phyloP scores from a whole-genome alignment of 2,329 filamentous ascomycete genomes.

The Colletotrichum sansevieriae region DNA sequence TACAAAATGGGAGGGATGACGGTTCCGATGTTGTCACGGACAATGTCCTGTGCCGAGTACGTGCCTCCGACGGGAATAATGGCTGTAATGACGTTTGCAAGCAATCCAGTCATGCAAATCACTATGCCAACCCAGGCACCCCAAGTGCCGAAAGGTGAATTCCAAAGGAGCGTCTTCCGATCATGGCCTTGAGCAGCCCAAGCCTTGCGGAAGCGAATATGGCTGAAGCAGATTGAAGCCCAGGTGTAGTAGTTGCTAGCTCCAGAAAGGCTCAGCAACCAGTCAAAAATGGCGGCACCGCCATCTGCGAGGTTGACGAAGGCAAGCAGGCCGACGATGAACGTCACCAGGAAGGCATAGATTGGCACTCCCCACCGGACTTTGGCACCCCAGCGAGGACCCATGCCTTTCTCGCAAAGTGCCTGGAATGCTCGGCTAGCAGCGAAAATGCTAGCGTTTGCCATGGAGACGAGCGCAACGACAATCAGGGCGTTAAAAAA shows the following conservation, averaged over 20 bases:
- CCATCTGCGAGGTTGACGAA: slow-evolving; percentile 56
- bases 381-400: slow-evolving; percentile 46
- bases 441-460: slow-evolving; percentile 57
- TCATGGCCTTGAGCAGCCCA: slow-evolving; percentile 54
- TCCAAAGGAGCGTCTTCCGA: slow-evolving; percentile 50
- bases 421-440: slow-evolving; percentile 53
- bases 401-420: slow-evolving; percentile 53
- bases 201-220: slow-evolving; percentile 59
- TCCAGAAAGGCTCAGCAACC: slow-evolving; percentile 61
- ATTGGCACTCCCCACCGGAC: slow-evolving; percentile 57
- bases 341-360: slow-evolving; percentile 55
- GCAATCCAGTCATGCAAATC: slow-evolving; percentile 49
- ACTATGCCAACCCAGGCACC: slow-evolving; percentile 45
- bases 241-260: slow-evolving; percentile 63
- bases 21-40: slow-evolving; percentile 49
- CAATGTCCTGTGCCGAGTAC: slow-evolving; percentile 42
- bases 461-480: slow-evolving; percentile 53
- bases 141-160: slow-evolving; percentile 47
- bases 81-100: slow-evolving; percentile 49
- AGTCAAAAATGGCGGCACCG: slow-evolving; percentile 57
- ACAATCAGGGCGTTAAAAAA: slow-evolving; percentile 55
- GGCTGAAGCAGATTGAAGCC: slow-evolving; percentile 60
- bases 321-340: slow-evolving; percentile 56
- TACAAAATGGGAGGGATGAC: slow-evolving; percentile 46
- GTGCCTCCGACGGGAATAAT: slow-evolving; percentile 42